phyloP scores from a whole-genome alignment of 164 flowering plant species.

The Kingdonia uniflora region DNA sequence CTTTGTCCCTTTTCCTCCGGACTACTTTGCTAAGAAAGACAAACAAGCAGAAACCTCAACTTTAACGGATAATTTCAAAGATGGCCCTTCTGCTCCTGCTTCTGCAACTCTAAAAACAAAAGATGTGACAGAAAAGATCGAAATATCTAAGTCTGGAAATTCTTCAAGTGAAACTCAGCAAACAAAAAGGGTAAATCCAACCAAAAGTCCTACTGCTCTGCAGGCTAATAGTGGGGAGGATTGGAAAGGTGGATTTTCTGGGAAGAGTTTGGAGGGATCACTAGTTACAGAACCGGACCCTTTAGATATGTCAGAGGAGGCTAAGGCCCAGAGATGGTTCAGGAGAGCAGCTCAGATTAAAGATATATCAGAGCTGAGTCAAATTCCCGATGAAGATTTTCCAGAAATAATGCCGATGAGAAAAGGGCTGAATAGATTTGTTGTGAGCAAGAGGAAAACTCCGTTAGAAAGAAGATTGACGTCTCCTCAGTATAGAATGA shows the following conservation, averaged over 20 bases:
- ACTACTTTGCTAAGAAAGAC: constrained; percentile 70
- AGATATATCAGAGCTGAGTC: constrained; percentile 87
- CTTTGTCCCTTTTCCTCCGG: constrained; percentile 93
- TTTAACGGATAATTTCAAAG: constrained; percentile 11
- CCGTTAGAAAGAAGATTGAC: constrained; percentile 89
- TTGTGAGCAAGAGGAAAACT: constrained; percentile 96
- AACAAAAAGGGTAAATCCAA: constrained; percentile 3
- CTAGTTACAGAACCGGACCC: constrained; percentile 82
- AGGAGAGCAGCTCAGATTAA: constrained; percentile 88
- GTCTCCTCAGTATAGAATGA: constrained; percentile 72
- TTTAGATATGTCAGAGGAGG: constrained; percentile 98
- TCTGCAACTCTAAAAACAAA: constrained; percentile 11
- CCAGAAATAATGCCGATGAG: constrained; percentile 99
- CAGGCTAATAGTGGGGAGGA: constrained; percentile 3
- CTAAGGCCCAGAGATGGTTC: constrained; percentile 94
- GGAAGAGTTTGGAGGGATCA: constrained; percentile 90
- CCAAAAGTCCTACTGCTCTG: constrained; percentile 8
- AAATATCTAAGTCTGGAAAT: constrained; percentile 9
- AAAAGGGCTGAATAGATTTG: constrained; percentile 93
- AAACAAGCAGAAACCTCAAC: constrained; percentile 21
- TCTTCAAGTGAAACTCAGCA: too few species aligned
- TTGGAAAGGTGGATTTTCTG: constrained; percentile 31
- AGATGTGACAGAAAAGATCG: constrained; percentile 8
- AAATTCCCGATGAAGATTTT: constrained; percentile 94
- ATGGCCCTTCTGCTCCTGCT: constrained; percentile 12